Evolutionary conservation across 2,329 filamentous ascomycete species (phyloP), one percentile per base, ranked within the genome.

Genomic region (Phyllosticta citriasiana): DNA sequence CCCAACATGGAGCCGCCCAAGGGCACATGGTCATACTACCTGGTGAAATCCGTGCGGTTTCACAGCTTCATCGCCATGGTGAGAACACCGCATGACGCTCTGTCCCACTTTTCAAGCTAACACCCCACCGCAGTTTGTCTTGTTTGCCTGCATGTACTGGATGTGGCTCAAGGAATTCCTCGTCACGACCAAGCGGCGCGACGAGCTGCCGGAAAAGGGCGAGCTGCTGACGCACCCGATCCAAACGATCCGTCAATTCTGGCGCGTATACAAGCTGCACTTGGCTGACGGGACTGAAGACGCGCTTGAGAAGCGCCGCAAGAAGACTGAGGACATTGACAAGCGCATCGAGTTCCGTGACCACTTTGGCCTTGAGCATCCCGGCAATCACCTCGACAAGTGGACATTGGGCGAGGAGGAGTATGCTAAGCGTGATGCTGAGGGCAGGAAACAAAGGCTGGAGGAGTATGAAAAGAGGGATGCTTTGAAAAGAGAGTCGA

Each of bases 21-120:
- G 70, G 90, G 91, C 5, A 89, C 88, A 0, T 91, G 90, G 74
- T 82, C 89, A 76, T 83, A 93, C 74, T 92, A 88, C 84, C 92
- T 97, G 74, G 80, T 96, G 72, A 86, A 89, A 66, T 93, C 84
- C 72, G 82, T 83, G 63, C 77, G 78, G 61, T 83, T 97, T 61
- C 93, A 99, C 74, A 74, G 90, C 27, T 88, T 83, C 73, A 92
- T 99, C 72, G 89, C 89, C 2, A 80, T 97, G 79, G 91, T 96
- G 80, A 63, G 82, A 72, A 40, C 9, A 7, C 8, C 14, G 10
- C 52, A 25, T 16, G 8, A 19, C 16, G 24, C 57, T 22, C 33
- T 30, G 25, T 4, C 19, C 52, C 25, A 56, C 33, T 9, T 27
- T 27, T 22, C 24, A 27, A 30, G 27, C 57, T 27, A 35, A 55